A percentile compares a stretch with the other conserved stretches of the same genome.
These are phyloP conservation scores for Allium sativum DNA, from an alignment of 106 monocot genomes.

Conservation along the genomic window DNA sequence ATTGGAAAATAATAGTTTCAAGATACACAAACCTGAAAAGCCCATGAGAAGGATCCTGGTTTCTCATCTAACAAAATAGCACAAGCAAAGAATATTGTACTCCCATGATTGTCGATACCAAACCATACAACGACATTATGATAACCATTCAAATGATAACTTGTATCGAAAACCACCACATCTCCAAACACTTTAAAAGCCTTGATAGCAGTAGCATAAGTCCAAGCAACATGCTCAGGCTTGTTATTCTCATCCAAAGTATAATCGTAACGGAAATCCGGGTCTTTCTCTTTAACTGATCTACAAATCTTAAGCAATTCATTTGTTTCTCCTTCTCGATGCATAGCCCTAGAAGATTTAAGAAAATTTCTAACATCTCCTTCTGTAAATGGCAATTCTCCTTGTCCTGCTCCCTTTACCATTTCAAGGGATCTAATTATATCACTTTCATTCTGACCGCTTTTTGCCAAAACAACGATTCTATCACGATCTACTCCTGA, in stretches of 20 bases:
- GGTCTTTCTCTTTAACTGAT: slow-evolving; percentile 63
- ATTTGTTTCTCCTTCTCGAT: slow-evolving; percentile 53
- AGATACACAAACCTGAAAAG: slow-evolving; percentile 51
- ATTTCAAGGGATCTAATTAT: slow-evolving; percentile 72
- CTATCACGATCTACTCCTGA: slow-evolving; percentile 46
- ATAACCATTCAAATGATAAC: slow-evolving; percentile 42
- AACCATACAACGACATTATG: slow-evolving; percentile 55
- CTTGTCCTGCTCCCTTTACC: slow-evolving; percentile 42
- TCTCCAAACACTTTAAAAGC: slow-evolving; percentile 69
- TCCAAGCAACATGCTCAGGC: slow-evolving; percentile 68
- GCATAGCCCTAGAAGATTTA: slow-evolving; percentile 44
- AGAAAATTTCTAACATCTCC: slow-evolving; percentile 68
- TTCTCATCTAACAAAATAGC: slow-evolving; percentile 62
- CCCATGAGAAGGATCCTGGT: slow-evolving; percentile 50
- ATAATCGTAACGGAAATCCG: slow-evolving; percentile 64
- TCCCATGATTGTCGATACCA: slow-evolving; percentile 73
- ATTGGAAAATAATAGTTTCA: background rate
- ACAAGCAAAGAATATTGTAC: slow-evolving; percentile 60
- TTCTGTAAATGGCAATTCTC: slow-evolving; percentile 54
- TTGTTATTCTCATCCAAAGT: slow-evolving; percentile 42
- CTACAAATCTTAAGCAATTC: slow-evolving; percentile 68
- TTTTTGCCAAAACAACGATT: slow-evolving; percentile 50
- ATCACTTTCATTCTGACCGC: slow-evolving; percentile 41
- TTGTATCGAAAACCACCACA: slow-evolving; percentile 61
- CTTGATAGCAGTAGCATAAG: slow-evolving; percentile 54